phyloP scores from a whole-genome alignment of 768 basidiomycete species.

The Auricularia heimuer region DNA sequence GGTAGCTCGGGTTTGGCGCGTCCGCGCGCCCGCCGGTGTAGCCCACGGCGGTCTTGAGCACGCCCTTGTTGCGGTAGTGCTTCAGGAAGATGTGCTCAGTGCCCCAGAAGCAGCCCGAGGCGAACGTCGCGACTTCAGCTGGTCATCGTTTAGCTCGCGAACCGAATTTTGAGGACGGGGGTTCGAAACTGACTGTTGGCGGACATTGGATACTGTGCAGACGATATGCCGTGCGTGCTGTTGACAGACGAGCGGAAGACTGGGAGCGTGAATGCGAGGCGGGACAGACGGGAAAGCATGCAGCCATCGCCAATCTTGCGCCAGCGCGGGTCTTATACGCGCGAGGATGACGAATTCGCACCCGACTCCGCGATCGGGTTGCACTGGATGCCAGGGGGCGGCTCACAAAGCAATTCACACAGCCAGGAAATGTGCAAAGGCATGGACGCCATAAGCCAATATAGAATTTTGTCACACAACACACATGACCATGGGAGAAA shows the following conservation, averaged over 20 bases:
- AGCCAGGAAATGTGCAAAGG: no score
- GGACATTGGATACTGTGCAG: background rate
- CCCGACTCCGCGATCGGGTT: background rate
- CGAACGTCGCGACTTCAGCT: constrained; percentile 14
- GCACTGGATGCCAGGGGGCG: no score
- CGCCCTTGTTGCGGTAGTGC: constrained; percentile 64
- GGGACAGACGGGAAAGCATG: background rate
- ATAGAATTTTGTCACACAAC: no score
- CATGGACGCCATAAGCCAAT: no score
- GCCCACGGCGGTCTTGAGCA: constrained; percentile 65
- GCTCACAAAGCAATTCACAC: no score
- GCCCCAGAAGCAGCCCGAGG: constrained; percentile 77
- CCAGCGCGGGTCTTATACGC: background rate
- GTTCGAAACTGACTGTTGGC: background rate
- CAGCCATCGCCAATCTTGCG: background rate
- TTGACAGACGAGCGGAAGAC: background rate
- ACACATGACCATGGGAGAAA: background rate
- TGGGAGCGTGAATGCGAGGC: background rate
- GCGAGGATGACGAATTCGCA: no score
- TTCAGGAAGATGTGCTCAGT: constrained; percentile 79
- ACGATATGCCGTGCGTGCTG: background rate
- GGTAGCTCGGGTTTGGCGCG: constrained; percentile 53
- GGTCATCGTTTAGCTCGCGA: background rate
- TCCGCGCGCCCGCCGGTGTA: constrained; percentile 64
- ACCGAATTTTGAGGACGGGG: background rate